Conservation (phyloP, 1,284 basidiomycete genomes). For the Marasmius fiardii region DNA sequence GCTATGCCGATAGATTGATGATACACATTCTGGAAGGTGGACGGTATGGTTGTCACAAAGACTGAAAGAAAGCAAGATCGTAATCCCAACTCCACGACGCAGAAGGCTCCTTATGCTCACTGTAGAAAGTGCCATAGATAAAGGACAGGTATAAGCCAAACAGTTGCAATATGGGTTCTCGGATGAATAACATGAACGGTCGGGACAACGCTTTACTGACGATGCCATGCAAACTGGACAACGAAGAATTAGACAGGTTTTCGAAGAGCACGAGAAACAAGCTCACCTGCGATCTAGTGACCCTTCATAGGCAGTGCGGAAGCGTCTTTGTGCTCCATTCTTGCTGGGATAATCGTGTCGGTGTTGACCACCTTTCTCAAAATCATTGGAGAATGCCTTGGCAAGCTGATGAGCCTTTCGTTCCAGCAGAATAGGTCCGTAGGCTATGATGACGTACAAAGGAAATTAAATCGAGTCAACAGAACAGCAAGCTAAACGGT, state of each 20-base stretch:
- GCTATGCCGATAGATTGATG: conserved; percentile 50
- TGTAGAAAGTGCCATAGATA: conserved; percentile 47
- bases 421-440: conserved; percentile 57
- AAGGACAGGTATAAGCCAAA: conserved; percentile 44
- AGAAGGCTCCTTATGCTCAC: conserved; percentile 30
- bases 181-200: conserved; percentile 36
- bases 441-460: conserved; percentile 26
- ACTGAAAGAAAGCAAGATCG: conserved; percentile 25
- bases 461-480: no score
- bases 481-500: no score
- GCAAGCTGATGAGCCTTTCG: conserved; percentile 52
- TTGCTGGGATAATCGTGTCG: background rate
- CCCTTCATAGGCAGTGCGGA: conserved; percentile 44
- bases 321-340: conserved; percentile 15
- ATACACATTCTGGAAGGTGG: conserved; percentile 56
- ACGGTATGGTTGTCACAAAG: conserved; percentile 62
- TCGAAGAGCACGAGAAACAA: background rate
- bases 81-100: conserved; percentile 1
- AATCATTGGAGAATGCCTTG: conserved; percentile 28
- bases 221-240: conserved; percentile 37
- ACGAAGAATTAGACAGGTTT: background rate
- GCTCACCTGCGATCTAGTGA: conserved; percentile 34
- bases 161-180: conserved; percentile 39
- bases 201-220: conserved; percentile 35
- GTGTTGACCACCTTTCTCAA: conserved; percentile 36